Evolutionary conservation across 257 asterid species (phyloP).

Genomic region (Rhazya stricta): DNA sequence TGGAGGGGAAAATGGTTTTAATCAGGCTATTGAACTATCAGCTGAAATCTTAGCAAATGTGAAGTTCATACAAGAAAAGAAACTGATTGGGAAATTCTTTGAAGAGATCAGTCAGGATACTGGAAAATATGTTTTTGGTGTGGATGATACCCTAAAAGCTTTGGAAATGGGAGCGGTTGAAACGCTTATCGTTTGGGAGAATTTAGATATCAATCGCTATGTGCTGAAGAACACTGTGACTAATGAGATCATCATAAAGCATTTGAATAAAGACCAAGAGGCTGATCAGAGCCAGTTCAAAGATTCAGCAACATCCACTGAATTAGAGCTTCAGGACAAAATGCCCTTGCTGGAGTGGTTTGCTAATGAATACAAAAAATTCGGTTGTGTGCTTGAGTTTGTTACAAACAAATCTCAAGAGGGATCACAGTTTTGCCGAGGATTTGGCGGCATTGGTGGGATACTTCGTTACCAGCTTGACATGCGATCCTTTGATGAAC

Average conservation of each 20-base stretch:
- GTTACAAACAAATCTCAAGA: conserved; percentile 45
- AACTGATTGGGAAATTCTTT: conserved; percentile 40
- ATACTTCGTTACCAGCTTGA: conserved; percentile 48
- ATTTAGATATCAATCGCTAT: conserved; percentile 38
- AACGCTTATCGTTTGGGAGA: conserved; percentile 43
- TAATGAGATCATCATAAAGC: conserved; percentile 30
- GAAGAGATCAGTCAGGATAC: conserved; percentile 51
- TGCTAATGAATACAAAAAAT: conserved; percentile 38
- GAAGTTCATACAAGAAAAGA: conserved; percentile 45
- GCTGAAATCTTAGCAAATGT: conserved; percentile 43
- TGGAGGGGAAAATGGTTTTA: conserved; percentile 48
- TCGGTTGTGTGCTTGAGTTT: conserved; percentile 44
- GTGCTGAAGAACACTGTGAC: conserved; percentile 27
- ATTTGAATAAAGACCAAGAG: conserved; percentile 40
- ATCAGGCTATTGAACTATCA: conserved; percentile 44
- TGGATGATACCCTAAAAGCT: conserved; percentile 42
- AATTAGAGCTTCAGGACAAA: conserved; percentile 42
- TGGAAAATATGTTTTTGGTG: conserved; percentile 43
- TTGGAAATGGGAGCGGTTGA: conserved; percentile 51
- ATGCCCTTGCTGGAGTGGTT: conserved; percentile 48
- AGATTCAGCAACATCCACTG: conserved; percentile 30
- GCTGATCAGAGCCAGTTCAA: conserved; percentile 32
- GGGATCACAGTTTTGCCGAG: conserved; percentile 48
- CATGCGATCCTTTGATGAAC: conserved; percentile 43
- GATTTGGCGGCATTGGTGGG: conserved; percentile 52